Conservation (phyloP, 345 rosid genomes). For the Luvunga scandens region DNA sequence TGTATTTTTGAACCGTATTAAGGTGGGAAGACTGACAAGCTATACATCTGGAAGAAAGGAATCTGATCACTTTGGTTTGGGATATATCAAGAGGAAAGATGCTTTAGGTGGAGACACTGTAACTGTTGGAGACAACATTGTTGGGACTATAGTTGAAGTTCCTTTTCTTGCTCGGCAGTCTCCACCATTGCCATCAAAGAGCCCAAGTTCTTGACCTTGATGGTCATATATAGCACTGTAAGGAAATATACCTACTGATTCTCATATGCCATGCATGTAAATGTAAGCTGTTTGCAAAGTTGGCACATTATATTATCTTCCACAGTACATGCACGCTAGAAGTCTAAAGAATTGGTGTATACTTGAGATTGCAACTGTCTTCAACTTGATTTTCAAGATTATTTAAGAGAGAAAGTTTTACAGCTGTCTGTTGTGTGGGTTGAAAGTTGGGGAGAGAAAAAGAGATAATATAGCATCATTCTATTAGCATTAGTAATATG, state of each 20-base stretch:
- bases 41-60: constrained; percentile 48
- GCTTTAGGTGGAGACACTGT: constrained; percentile 51
- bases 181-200: constrained; percentile 44
- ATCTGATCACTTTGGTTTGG: constrained; percentile 58
- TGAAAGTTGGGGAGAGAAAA: too few relatives aligned
- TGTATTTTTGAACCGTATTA: constrained; percentile 3
- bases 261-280: too few relatives aligned
- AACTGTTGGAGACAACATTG: constrained; percentile 51
- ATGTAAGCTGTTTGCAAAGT: too few relatives aligned
- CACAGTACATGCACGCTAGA: too few relatives aligned
- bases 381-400: too few relatives aligned
- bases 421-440: too few relatives aligned
- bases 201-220: constrained; percentile 34
- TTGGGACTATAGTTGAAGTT: constrained; percentile 50
- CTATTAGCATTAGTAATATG: too few relatives aligned
- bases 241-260: background rate
- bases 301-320: too few relatives aligned
- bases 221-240: background rate
- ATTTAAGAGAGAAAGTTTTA: too few relatives aligned
- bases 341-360: too few relatives aligned
- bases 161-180: constrained; percentile 63
- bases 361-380: too few relatives aligned
- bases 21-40: constrained; percentile 88
- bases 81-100: constrained; percentile 66
- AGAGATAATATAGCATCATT: too few relatives aligned